phyloP scores from a whole-genome alignment of 2,329 filamentous ascomycete species.

The Immersiporthe knoxdaviesiana region DNA sequence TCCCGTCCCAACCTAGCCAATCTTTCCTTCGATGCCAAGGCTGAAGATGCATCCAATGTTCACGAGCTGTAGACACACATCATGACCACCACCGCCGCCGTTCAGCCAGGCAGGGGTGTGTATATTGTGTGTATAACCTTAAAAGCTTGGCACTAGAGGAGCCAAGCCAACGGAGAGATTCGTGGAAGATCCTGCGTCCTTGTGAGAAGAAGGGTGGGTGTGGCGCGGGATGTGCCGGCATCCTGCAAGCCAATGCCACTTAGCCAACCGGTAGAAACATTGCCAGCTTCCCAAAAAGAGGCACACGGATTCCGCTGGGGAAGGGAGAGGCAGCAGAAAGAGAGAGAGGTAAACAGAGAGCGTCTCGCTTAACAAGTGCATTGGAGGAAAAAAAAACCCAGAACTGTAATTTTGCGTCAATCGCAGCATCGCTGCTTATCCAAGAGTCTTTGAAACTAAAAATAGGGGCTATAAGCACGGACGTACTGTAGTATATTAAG shows the following conservation, averaged over 20 bases:
- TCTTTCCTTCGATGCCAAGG: not conserved
- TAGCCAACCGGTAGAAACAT: not conserved
- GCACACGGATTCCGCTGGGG: not conserved
- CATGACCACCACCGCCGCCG: not conserved
- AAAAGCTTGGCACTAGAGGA: not conserved
- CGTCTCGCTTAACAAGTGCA: not conserved
- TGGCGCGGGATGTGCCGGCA: constrained; percentile 1
- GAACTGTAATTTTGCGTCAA: constrained; percentile 1
- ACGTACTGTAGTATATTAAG: not conserved
- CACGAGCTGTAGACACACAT: not conserved
- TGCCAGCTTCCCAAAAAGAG: not conserved
- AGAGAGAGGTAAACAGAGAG: not conserved
- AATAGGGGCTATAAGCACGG: not conserved
- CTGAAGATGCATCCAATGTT: not conserved
- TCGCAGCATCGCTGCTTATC: not conserved
- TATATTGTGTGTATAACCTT: not conserved
- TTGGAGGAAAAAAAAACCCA: not conserved
- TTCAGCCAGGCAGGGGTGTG: not conserved
- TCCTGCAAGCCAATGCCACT: not conserved
- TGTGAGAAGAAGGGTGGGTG: not conserved
- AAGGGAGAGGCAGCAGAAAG: not conserved
- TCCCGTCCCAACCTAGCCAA: not conserved
- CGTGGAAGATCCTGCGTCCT: constrained; percentile 5
- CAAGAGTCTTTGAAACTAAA: not conserved
- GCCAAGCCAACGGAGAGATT: not conserved